Percentiles rank a stretch among this genome's conserved stretches.
Evolutionary conservation across 1,284 basidiomycete species (phyloP).

Genomic region (Flammula alnicola): DNA sequence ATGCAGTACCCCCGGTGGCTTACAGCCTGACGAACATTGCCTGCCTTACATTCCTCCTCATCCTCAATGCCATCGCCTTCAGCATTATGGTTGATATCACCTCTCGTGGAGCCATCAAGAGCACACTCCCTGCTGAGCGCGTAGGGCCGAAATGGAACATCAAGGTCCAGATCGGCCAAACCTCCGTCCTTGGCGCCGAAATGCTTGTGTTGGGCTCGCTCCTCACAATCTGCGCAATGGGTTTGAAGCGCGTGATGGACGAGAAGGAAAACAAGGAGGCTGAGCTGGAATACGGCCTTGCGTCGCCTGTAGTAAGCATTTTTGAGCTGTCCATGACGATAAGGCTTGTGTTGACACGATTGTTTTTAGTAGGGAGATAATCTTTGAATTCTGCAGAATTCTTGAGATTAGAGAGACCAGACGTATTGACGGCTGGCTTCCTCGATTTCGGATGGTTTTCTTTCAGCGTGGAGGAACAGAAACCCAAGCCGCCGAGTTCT

Average conservation of each 20-base stretch:
- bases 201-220: conserved; percentile 17
- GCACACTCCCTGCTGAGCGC: conserved; percentile 27
- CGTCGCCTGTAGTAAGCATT: too few species aligned
- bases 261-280: conserved; percentile 22
- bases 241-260: conserved; percentile 19
- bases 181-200: conserved; percentile 25
- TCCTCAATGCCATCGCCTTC: conserved; percentile 27
- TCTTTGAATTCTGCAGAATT: too few species aligned
- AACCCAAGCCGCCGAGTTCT: too few species aligned
- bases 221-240: conserved; percentile 17
- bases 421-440: too few species aligned
- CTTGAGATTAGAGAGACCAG: too few species aligned
- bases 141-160: conserved; percentile 30
- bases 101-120: conserved; percentile 22
- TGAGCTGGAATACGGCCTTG: conserved; percentile 22
- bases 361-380: too few species aligned
- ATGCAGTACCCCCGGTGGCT: conserved; percentile 11
- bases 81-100: conserved; percentile 31
- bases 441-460: too few species aligned
- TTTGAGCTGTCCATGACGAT: too few species aligned
- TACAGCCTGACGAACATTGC: conserved; percentile 20
- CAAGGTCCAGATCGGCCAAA: conserved; percentile 30
- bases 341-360: too few species aligned
- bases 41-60: conserved; percentile 19
- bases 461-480: too few species aligned